Evolutionary conservation across 2,329 filamentous ascomycete species (phyloP).

Genomic region (Diaporthe australafricana): DNA sequence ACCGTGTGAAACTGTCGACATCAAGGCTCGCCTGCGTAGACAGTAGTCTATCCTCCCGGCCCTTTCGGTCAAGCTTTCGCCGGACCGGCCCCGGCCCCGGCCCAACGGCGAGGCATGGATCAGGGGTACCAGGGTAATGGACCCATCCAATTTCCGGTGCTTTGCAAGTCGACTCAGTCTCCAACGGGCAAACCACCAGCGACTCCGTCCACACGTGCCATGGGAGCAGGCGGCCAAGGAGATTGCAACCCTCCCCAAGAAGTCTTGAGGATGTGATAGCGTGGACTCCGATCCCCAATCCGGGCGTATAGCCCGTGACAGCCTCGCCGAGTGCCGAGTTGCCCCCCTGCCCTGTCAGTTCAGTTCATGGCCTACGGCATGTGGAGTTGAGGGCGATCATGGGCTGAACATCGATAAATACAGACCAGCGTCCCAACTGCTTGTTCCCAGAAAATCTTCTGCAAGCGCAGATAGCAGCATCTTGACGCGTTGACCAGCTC

Average conservation of each 20-base stretch:
- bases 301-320: slow-evolving; percentile 28
- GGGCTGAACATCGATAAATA: slow-evolving; percentile 20
- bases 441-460: not conserved
- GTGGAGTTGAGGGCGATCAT: slow-evolving; percentile 15
- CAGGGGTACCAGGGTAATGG: slow-evolving; percentile 21
- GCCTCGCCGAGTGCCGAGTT: slow-evolving; percentile 31
- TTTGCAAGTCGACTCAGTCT: slow-evolving; percentile 4
- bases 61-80: slow-evolving; percentile 20
- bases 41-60: not conserved
- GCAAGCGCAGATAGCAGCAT: slow-evolving; percentile 17
- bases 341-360: slow-evolving; percentile 11
- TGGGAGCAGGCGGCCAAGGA: not conserved
- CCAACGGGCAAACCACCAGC: slow-evolving; percentile 34
- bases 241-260: slow-evolving; percentile 24
- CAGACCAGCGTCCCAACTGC: not conserved
- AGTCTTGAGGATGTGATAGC: slow-evolving; percentile 27
- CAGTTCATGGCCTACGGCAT: not conserved
- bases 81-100: slow-evolving; percentile 23
- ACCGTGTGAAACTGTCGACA: too few relatives aligned
- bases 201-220: slow-evolving; percentile 32
- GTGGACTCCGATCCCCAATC: slow-evolving; percentile 28
- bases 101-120: slow-evolving; percentile 11
- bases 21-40: too few relatives aligned
- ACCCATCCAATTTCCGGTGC: slow-evolving; percentile 33
- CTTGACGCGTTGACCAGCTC: not conserved